Percentiles rank a stretch among this genome's conserved stretches.
Conservation (phyloP, 257 asterid genomes). For the Petunia secreta region DNA sequence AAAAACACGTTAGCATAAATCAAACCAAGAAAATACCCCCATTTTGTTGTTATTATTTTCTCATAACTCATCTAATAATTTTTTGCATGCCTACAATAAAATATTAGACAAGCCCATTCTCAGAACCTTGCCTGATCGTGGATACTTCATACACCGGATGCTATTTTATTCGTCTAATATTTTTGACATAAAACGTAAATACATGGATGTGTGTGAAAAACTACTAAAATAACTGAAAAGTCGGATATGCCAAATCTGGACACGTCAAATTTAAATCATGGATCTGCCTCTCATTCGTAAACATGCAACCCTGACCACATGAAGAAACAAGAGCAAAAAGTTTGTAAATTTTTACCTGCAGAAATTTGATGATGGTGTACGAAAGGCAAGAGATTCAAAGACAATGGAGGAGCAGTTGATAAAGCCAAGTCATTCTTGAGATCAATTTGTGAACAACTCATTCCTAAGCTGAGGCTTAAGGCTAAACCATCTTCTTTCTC, state of each 20-base stretch:
- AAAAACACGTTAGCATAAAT: neutral
- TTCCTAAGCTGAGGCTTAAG: slow-evolving; percentile 65
- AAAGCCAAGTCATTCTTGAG: slow-evolving; percentile 10
- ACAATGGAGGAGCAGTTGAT: slow-evolving; percentile 41
- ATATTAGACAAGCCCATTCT: too few species aligned
- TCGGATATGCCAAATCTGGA: too few species aligned
- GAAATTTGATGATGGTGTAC: slow-evolving; percentile 36
- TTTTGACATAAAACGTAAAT: too few species aligned
- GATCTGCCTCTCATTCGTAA: neutral
- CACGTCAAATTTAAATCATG: too few species aligned
- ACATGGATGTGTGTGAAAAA: neutral
- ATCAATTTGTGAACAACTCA: slow-evolving; percentile 29
- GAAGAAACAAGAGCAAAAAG: neutral
- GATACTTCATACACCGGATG: too few species aligned
- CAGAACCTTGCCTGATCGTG: too few species aligned
- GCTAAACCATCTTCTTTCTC: slow-evolving; percentile 63
- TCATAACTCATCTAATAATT: too few species aligned
- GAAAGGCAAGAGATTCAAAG: slow-evolving; percentile 54
- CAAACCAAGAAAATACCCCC: neutral
- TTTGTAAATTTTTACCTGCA: slow-evolving; percentile 43
- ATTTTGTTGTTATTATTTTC: too few species aligned
- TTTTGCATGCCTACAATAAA: too few species aligned
- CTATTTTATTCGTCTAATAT: too few species aligned
- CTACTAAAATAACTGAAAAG: neutral
- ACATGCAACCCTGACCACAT: neutral